These are phyloP conservation scores for Aureobasidium melanogenum DNA, from an alignment of 2,329 filamentous ascomycete genomes.

Conservation along the genomic window DNA sequence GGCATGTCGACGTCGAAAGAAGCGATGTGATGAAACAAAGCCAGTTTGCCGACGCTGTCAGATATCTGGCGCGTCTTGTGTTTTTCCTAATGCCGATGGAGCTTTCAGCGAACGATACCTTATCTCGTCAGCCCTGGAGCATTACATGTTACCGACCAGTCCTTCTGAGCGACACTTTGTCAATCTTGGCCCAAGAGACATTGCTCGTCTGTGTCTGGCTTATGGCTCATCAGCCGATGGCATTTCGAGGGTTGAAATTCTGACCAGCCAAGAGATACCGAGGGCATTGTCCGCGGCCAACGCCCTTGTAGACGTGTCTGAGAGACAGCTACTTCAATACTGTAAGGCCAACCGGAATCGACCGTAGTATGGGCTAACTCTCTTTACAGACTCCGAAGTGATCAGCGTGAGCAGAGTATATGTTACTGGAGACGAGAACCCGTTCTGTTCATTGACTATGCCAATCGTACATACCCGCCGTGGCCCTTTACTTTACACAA, in stretches of 20 bases:
- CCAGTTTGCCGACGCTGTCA: background rate
- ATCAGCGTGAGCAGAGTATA: conserved; percentile 4
- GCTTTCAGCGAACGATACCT: background rate
- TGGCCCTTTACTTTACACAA: background rate
- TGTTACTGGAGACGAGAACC: background rate
- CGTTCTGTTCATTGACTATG: background rate
- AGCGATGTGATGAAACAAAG: background rate
- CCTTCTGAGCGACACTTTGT: background rate
- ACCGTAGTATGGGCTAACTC: background rate
- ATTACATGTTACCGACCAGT: background rate
- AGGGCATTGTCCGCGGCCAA: background rate
- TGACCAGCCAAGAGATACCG: background rate
- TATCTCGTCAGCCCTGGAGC: background rate
- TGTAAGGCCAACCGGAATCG: background rate
- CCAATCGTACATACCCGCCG: background rate
- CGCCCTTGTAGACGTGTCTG: background rate
- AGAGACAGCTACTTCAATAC: background rate
- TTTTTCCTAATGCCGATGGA: background rate
- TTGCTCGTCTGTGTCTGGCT: background rate
- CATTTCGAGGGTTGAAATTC: background rate
- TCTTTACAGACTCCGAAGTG: background rate
- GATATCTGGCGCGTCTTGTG: background rate
- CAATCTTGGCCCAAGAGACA: background rate
- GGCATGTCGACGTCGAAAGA: background rate
- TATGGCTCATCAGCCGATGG: background rate